These are phyloP conservation scores for Pichia ethanolica DNA, from an alignment of 805 yeast genomes.

Conservation along the genomic window DNA sequence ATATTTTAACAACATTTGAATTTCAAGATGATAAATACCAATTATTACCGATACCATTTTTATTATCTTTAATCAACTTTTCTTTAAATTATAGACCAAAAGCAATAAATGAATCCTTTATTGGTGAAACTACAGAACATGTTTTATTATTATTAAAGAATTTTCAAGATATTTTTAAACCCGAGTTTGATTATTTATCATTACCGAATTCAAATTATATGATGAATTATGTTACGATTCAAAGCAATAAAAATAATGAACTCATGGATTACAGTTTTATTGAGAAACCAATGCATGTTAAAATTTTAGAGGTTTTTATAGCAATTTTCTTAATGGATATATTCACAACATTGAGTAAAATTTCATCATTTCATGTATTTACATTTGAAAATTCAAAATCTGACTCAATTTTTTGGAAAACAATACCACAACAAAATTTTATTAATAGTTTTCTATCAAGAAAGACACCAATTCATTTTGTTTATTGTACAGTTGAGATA, in stretches of 20 bases:
- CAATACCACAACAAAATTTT: slow-evolving; percentile 27
- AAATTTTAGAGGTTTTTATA: slow-evolving; percentile 43
- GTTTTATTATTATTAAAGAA: slow-evolving; percentile 19
- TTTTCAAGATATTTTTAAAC: slow-evolving; percentile 23
- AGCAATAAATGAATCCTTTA: slow-evolving; percentile 40
- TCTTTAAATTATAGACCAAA: slow-evolving; percentile 52
- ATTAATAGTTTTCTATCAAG: slow-evolving; percentile 38
- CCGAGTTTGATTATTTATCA: slow-evolving; percentile 22
- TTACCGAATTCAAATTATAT: slow-evolving; percentile 13
- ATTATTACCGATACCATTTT: slow-evolving; percentile 47
- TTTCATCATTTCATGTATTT: slow-evolving; percentile 17
- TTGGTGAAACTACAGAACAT: slow-evolving; percentile 26
- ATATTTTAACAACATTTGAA: slow-evolving; percentile 20
- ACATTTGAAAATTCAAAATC: slow-evolving; percentile 11
- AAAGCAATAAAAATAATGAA: slow-evolving; percentile 12
- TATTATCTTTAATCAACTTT: slow-evolving; percentile 50
- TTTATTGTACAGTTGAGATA: slow-evolving; percentile 47
- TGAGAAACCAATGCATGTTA: slow-evolving; percentile 35
- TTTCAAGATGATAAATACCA: not conserved
- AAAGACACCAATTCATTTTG: slow-evolving; percentile 45
- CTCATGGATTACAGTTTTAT: slow-evolving; percentile 15
- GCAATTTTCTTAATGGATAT: slow-evolving; percentile 49
- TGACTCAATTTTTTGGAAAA: slow-evolving; percentile 27
- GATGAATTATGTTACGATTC: slow-evolving; percentile 3
- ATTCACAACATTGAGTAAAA: slow-evolving; percentile 38